Conservation (phyloP, 768 basidiomycete species). For the Serendipita indica region DNA sequence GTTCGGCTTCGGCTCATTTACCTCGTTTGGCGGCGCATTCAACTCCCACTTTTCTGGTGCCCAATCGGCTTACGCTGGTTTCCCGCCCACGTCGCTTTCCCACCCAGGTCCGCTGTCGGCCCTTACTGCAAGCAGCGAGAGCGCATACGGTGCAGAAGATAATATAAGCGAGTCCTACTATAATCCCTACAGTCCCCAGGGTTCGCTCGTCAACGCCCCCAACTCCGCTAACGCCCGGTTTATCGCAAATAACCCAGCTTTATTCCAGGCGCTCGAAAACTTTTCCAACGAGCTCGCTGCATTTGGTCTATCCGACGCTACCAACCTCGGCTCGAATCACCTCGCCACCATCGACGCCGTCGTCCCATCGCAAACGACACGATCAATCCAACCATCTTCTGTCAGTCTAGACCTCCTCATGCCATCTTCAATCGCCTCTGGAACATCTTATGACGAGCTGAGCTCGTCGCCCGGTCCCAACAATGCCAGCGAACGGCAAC, state of each 20-base stretch:
- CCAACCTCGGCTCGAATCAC: neutral
- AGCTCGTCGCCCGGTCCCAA: neutral
- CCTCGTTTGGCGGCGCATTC: neutral
- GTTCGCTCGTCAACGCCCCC: neutral
- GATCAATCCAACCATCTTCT: neutral
- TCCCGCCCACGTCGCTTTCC: neutral
- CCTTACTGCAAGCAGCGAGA: neutral
- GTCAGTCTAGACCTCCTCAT: neutral
- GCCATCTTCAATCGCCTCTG: neutral
- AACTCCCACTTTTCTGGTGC: too few relatives aligned
- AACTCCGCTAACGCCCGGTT: neutral
- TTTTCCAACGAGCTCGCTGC: neutral
- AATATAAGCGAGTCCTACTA: neutral
- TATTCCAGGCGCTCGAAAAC: slow-evolving; percentile 1
- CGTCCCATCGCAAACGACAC: slow-evolving; percentile 8
- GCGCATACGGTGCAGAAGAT: neutral
- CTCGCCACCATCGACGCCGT: neutral
- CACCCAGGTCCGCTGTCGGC: neutral
- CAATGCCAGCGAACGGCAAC: neutral
- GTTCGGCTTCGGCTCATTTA: neutral
- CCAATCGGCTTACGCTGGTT: too few relatives aligned
- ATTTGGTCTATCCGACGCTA: neutral
- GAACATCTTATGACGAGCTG: neutral
- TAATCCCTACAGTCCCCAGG: neutral
- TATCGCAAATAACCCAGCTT: neutral